Evolutionary conservation across 495 filamentous ascomycete species (phyloP), one percentile per base, ranked within the genome.

Genomic region (Talaromyces stipitatus): DNA sequence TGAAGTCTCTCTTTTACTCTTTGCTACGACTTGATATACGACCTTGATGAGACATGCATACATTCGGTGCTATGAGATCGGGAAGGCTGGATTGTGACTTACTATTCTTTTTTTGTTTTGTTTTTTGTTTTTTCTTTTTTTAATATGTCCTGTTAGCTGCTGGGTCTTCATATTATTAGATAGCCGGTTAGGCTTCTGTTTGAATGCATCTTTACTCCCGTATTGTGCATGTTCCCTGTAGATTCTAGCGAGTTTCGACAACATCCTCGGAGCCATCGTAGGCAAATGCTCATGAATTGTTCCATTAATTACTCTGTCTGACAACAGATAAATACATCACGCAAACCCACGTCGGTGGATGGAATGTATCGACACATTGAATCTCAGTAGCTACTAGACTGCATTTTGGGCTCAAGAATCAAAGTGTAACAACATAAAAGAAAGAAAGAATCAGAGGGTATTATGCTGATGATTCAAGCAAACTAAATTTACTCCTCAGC

Each of bases 401-500:
- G 45, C 45, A 48, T 48, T 48, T 48, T 48, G 45, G n/a, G n/a
- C n/a, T 18, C 24, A 23, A 48, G 20, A 26, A 23, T 23, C 24
- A 27, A 26, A 33, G 30, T 33, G 30, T 33, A 33, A 33, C 7
- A 33, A 12, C 6, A 18, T 41, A 9, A 26, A 24, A 48, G 45
- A 24, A 48, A 48, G 24, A 26, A 48, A 26, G 20, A 48, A 46
- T 46, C 43, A 48, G 45, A 48, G 45, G 45, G 45, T 48, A 48
- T 48, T 48, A 48, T 26, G 45, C 45, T 48, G 20, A 48, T 48
- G 43, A 26, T 48, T 48, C 45, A 48, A 48, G 45, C 45, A 48
- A 30, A 30, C 16, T 18, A 26, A 27, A 67, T 73, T 74, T 72
- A 76, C 55, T 74, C 69, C 65, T 76, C 70, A 50, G 61, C 68